These are phyloP conservation scores for Umbelopsis ramanniana DNA, from an alignment of 192 early-diverging fungal genomes.

Conservation along the genomic window DNA sequence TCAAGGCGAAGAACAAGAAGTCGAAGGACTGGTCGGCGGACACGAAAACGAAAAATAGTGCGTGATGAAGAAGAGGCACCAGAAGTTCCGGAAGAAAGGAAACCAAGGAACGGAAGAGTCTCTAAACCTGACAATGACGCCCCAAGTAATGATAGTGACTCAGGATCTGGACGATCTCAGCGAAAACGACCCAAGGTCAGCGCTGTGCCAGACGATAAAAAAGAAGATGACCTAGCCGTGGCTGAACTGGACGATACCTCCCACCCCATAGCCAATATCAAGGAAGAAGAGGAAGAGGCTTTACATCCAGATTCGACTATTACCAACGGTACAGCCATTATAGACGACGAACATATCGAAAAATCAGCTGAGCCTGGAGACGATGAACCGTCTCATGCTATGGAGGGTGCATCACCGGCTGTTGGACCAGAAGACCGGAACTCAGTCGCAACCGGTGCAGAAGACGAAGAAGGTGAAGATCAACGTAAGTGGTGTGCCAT, in stretches of 20 bases:
- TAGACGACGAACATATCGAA: background rate
- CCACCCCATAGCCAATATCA: background rate
- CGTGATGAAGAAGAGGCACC: constrained; percentile 8
- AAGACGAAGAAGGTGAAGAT: constrained; percentile 23
- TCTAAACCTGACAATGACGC: constrained; percentile 9
- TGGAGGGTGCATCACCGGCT: background rate
- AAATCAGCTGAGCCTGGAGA: background rate
- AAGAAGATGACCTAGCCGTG: background rate
- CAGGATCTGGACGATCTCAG: background rate
- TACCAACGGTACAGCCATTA: background rate
- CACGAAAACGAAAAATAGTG: constrained; percentile 18
- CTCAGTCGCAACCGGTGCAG: background rate
- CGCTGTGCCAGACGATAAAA: background rate
- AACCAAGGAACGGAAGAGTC: background rate
- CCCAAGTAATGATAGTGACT: constrained; percentile 2
- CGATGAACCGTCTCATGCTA: background rate
- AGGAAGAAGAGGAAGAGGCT: constrained; percentile 16
- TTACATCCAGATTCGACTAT: background rate
- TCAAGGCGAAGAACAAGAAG: constrained; percentile 4
- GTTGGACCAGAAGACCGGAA: background rate
- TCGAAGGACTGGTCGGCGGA: constrained; percentile 21
- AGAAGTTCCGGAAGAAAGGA: constrained; percentile 1
- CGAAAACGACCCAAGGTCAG: background rate
- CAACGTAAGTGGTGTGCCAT: background rate
- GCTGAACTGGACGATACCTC: background rate